These are phyloP conservation scores for Aspergillus versicolor DNA, from an alignment of 2,329 filamentous ascomycete genomes.

Conservation along the genomic window DNA sequence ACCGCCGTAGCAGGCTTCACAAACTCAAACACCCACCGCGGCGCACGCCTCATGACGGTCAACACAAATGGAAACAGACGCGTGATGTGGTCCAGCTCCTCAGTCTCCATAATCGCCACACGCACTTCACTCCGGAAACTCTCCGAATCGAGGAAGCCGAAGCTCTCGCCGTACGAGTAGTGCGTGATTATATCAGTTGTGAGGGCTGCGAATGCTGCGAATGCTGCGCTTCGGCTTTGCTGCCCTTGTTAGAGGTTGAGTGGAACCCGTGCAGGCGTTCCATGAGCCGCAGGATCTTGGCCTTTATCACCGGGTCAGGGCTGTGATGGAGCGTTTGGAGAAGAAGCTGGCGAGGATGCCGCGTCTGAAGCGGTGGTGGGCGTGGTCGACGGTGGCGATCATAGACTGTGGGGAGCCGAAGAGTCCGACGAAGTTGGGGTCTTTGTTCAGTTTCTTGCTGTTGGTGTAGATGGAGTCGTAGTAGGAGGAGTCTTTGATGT, in stretches of 20 bases:
- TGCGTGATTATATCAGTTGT: slow-evolving; percentile 10
- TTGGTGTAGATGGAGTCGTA: slow-evolving; percentile 33
- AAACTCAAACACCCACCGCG: not conserved
- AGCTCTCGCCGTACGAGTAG: slow-evolving; percentile 4
- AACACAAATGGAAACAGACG: not conserved
- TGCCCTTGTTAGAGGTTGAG: not conserved
- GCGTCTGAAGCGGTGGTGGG: slow-evolving; percentile 27
- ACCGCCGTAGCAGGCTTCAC: not conserved
- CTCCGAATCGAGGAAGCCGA: not conserved
- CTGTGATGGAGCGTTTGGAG: slow-evolving; percentile 22
- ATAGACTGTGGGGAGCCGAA: not conserved
- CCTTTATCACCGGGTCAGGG: not conserved
- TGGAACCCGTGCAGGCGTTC: not conserved
- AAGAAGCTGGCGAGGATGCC: slow-evolving; percentile 45
- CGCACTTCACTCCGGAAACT: not conserved
- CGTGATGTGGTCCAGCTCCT: not conserved
- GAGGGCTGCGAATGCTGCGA: slow-evolving; percentile 1
- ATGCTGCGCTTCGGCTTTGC: too few species aligned
- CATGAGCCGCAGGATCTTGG: not conserved
- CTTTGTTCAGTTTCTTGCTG: slow-evolving; percentile 3
- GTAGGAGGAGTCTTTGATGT: slow-evolving; percentile 34
- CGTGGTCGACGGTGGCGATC: not conserved
- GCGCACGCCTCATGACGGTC: not conserved
- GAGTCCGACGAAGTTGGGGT: not conserved
- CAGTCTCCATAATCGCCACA: not conserved